Percentiles rank a stretch among this genome's conserved stretches.
phyloP scores from a whole-genome alignment of 2,329 filamentous ascomycete genomes.

The Aspergillus sp. region DNA sequence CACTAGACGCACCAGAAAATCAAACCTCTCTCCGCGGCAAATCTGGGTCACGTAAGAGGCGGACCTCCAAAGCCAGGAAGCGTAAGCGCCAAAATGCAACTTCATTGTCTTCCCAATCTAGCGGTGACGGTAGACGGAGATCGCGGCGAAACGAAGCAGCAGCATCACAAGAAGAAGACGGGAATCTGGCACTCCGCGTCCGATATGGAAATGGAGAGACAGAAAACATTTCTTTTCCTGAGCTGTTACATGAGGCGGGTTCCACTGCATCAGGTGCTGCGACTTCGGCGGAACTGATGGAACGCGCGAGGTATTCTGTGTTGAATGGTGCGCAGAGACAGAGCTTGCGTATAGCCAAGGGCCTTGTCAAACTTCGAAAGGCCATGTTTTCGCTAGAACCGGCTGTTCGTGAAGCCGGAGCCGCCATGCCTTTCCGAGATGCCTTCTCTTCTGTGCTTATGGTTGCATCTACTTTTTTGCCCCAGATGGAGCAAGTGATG shows the following conservation, averaged over 20 bases:
- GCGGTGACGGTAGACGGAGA: slow-evolving; percentile 51
- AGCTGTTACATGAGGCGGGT: slow-evolving; percentile 28
- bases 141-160: slow-evolving; percentile 51
- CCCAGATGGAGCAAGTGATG: slow-evolving; percentile 61
- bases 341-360: slow-evolving; percentile 61
- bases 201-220: slow-evolving; percentile 64
- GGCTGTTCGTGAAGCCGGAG: slow-evolving; percentile 36
- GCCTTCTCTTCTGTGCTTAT: slow-evolving; percentile 49
- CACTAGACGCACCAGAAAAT: slow-evolving; percentile 45
- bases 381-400: slow-evolving; percentile 58
- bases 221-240: slow-evolving; percentile 60
- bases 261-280: slow-evolving; percentile 36
- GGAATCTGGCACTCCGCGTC: slow-evolving; percentile 58
- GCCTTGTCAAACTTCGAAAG: slow-evolving; percentile 58
- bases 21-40: slow-evolving; percentile 31
- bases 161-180: slow-evolving; percentile 34
- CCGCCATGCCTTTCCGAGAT: slow-evolving; percentile 38
- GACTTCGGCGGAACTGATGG: slow-evolving; percentile 40
- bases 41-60: slow-evolving; percentile 35
- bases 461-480: slow-evolving; percentile 53
- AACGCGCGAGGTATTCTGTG: slow-evolving; percentile 49
- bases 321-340: slow-evolving; percentile 57
- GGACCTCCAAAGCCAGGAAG: slow-evolving; percentile 53
- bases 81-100: slow-evolving; percentile 59
- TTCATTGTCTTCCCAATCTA: slow-evolving; percentile 48